Base-by-base conservation (phyloP, 192 early-diverging fungal species). In the Rhizophagus prolifer region DNA sequence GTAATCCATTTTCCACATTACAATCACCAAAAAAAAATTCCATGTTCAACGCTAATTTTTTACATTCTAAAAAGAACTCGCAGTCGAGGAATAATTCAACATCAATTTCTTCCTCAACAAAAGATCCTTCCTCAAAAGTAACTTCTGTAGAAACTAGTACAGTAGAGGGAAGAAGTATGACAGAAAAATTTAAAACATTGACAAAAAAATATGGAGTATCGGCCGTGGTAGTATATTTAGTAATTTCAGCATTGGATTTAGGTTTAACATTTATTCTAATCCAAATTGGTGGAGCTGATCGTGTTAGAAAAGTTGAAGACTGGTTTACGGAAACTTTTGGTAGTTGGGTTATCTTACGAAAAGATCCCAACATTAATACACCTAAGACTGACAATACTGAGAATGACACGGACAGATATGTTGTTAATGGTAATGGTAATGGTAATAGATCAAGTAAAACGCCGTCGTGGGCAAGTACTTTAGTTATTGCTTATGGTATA, bases 401-500 rank as follows among this genome's bases (percentile, higher is more conserved):
- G 31, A 46, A 74, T 62, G 72, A 79, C 19, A 75, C 64, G 25
- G 74, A 81, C 1, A 67, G 70, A 28, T 74, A 78, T 47, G 70
- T 78, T 23, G 72, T 75, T 9, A 80, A 78, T 3, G 77, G 59
- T n/a, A n/a, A n/a, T n/a, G n/a, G n/a, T 5, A 76, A 76, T 46
- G 78, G 75, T 23, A 85, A 79, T 64, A 14, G 0, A 21, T 36
- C n/a, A 5, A 76, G 9, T 23, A 72, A 84, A 34, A 76, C 79
- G 36, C 86, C 87, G 2, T 85, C 85, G 21, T 71, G 83, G 23
- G 79, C 82, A 30, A 82, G 84, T 59, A 73, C 86, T 0, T 87
- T 90, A 77, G 82, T 88, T 50, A 83, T 90, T 65, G 86, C 88
- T 0, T 90, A 90, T 75, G 88, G 86, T 13, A 88, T 90, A n/a